Base-by-base conservation (phyloP, 345 rosid species). In the Rhodamnia rubescens region DNA sequence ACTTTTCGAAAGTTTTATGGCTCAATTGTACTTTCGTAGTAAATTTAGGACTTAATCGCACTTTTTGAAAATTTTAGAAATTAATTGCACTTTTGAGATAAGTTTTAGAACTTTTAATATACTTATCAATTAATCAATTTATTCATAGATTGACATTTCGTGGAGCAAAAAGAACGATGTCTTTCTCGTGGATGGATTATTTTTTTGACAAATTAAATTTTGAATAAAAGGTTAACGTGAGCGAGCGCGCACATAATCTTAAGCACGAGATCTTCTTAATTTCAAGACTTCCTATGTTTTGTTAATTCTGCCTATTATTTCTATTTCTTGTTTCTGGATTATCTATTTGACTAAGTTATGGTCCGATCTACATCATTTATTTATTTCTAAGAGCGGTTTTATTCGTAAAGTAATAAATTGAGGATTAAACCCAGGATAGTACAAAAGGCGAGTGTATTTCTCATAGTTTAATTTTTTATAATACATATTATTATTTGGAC, bases 161-260 rank as follows among this genome's bases (percentile, higher is more conserved):
- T 0, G 26, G 10, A 36, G 78, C 14, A 4, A 69, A 18, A 13
- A 27, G 40, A 11, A 32, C 24, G 13, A 36, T 69, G 40, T 32
- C 7, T 4, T 32, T 69, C 12, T n/a, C 1, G 8, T 0, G 24
- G 12, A 3, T 8, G 12, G 16, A 69, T 32, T 69, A 49, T 18
- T 10, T 69, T 32, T 69, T 18, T 1, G 1, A 18, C 13, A 32
- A 9, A 4, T 69, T 69, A 69, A 18, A 36, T 69, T 36, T 69
- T 4, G 26, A 69, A 69, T 69, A 36, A 32, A 18, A 2, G 24
- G 3, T 36, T 8, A 40, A 36, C 3, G 0, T 9, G 13, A 26
- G 3, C 2, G 1, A 69, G 47, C 0, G 3, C 0, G 0, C 11
- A 1, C 26, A 18, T 20, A 8, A 32, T 5, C 20, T 32, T 36